These are phyloP conservation scores for Aspergillus pseudoterreus DNA, from an alignment of 2,329 filamentous ascomycete genomes.

Conservation along the genomic window DNA sequence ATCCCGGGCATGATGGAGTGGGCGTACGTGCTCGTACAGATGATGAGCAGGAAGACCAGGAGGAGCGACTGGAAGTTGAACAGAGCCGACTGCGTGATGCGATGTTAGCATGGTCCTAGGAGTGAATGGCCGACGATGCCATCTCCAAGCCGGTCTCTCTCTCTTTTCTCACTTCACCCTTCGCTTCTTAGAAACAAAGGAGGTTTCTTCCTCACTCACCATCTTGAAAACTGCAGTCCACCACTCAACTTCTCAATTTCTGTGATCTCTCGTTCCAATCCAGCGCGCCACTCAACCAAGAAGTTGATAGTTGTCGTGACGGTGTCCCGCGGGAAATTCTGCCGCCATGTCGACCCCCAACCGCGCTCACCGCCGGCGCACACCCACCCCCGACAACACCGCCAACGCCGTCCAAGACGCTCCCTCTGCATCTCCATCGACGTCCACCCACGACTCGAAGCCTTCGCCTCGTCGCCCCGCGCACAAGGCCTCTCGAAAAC, in stretches of 20 bases:
- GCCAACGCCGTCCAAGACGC: not conserved
- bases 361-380: not conserved
- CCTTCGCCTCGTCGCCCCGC: not conserved
- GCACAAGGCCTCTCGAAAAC: not conserved
- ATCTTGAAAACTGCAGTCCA: slow-evolving; percentile 18
- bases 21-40: slow-evolving; percentile 92
- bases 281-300: not conserved
- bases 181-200: not conserved
- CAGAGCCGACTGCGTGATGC: slow-evolving; percentile 70
- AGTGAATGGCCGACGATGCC: not conserved
- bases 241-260: not conserved
- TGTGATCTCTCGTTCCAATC: not conserved
- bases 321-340: slow-evolving; percentile 16
- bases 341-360: slow-evolving; percentile 11
- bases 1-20: slow-evolving; percentile 86
- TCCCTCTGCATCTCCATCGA: not conserved
- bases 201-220: slow-evolving; percentile 21
- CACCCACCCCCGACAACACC: not conserved
- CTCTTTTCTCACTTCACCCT: not conserved
- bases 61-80: slow-evolving; percentile 99
- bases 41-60: slow-evolving; percentile 87
- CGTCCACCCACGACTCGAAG: not conserved
- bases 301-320: not conserved
- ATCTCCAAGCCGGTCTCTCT: not conserved
- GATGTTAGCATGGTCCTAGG: not conserved